Evolutionary conservation across 2,329 filamentous ascomycete species (phyloP), one percentile per base, ranked within the genome.

Genomic region (Bisporella sp.): DNA sequence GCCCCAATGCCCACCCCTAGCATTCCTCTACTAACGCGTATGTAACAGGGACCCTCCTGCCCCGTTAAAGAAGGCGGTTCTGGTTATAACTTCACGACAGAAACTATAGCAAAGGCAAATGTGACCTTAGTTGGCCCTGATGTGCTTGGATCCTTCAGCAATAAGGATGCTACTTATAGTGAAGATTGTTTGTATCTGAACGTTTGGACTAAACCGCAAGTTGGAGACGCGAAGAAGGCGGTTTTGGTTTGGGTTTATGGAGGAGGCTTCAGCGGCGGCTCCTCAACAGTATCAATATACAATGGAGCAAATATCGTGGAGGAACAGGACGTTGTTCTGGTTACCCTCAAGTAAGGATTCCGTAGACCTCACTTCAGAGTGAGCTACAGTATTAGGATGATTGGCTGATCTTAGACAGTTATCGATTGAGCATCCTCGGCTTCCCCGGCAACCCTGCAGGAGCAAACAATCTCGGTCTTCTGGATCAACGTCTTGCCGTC

Each of bases 401-500:
- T 44, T 44, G 29, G 29, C 28, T n/a, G 29, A n/a, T 30, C 8
- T 29, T 30, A 21, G 6, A 30, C 42, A 66, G 64, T 48, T 68
- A 64, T 46, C 58, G 66, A 39, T 55, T 66, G 31, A 64, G 64
- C 42, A 62, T 69, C 31, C 64, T 68, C 48, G 66, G 65, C 1
- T 67, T 66, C 46, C 66, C 66, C 3, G 62, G 63, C 8, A 58
- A 59, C 1, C 55, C 47, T 35, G 51, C 43, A 31, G 48, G 41
- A 31, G 51, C 41, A 13, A 46, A 43, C n/a, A 89, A 87, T 55
- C 66, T 82, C 7, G 84, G 84, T 1, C 64, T 85, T 44, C 70
- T 73, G 53, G 82, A 85, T 59, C 80, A 85, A 64, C 72, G 77
- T 52, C 61, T 74, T 11, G 72, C 78, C 7, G 68, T 85, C 13